Percentiles rank a stretch among this genome's conserved stretches.
Evolutionary conservation across 2,329 filamentous ascomycete species (phyloP).

Genomic region (Talaromyces marneffei): DNA sequence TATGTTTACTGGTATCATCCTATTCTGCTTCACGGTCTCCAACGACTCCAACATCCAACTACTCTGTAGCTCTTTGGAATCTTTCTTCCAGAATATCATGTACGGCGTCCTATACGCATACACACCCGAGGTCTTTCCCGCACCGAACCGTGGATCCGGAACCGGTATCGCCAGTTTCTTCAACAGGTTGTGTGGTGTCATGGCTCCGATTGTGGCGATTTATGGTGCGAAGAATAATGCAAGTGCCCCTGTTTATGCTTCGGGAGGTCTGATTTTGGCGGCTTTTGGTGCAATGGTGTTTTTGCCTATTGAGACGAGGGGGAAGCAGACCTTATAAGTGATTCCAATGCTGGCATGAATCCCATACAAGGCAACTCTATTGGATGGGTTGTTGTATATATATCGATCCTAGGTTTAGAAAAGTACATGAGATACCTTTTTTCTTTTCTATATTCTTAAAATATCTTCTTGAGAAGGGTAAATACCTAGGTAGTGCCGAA

Average conservation of each 20-base stretch:
- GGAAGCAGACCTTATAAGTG: conserved; percentile 37
- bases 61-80: conserved; percentile 48
- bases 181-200: conserved; percentile 41
- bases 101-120: conserved; percentile 55
- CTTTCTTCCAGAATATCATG: conserved; percentile 54
- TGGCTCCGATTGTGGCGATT: conserved; percentile 42
- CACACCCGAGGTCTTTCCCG: conserved; percentile 55
- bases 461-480: no score
- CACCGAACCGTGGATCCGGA: conserved; percentile 50
- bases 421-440: neutral
- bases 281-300: conserved; percentile 42
- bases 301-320: conserved; percentile 44
- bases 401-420: neutral
- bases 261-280: conserved; percentile 40
- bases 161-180: conserved; percentile 45
- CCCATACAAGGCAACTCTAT: neutral
- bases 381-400: neutral
- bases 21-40: conserved; percentile 52
- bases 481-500: no score
- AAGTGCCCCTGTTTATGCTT: conserved; percentile 42
- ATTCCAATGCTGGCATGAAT: neutral
- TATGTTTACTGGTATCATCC: conserved; percentile 47
- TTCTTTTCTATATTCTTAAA: neutral
- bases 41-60: conserved; percentile 46
- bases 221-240: conserved; percentile 34